Evolutionary conservation across 2,329 filamentous ascomycete species (phyloP).

Genomic region (Cladosporium cucumerinum): DNA sequence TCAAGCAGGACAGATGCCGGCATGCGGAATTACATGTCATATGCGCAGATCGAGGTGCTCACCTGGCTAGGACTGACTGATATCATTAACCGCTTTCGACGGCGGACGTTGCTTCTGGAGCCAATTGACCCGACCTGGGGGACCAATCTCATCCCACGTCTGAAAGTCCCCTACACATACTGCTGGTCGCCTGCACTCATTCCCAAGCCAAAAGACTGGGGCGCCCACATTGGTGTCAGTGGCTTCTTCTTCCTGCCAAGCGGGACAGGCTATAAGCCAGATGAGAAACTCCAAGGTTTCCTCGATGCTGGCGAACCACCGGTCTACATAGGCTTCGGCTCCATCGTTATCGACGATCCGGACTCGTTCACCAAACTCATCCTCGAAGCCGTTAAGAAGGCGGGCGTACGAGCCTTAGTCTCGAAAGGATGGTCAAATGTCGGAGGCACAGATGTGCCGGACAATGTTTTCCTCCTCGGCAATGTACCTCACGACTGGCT

Average conservation of each 20-base stretch:
- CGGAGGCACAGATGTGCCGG: conserved; percentile 32
- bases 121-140: conserved; percentile 71
- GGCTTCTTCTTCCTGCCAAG: conserved; percentile 69
- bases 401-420: conserved; percentile 49
- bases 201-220: conserved; percentile 14
- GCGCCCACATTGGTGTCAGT: conserved; percentile 51
- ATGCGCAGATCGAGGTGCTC: conserved; percentile 80
- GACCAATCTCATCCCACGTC: conserved; percentile 68
- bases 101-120: conserved; percentile 66
- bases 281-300: conserved; percentile 61
- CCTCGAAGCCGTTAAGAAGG: conserved; percentile 60
- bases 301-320: conserved; percentile 65
- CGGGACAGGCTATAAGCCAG: conserved; percentile 58
- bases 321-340: conserved; percentile 77
- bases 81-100: conserved; percentile 66
- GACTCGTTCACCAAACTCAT: conserved; percentile 65
- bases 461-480: conserved; percentile 47
- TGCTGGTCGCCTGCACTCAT: conserved; percentile 39
- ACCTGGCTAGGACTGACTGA: conserved; percentile 75
- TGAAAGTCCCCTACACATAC: conserved; percentile 74
- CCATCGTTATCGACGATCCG: conserved; percentile 73
- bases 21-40: conserved; percentile 74
- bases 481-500: conserved; percentile 57
- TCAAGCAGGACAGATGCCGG: conserved; percentile 67
- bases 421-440: conserved; percentile 52